A percentile compares a stretch with the other conserved stretches of the same genome.
Evolutionary conservation across 306 rosid species (phyloP).

Genomic region (Rosa persica): DNA sequence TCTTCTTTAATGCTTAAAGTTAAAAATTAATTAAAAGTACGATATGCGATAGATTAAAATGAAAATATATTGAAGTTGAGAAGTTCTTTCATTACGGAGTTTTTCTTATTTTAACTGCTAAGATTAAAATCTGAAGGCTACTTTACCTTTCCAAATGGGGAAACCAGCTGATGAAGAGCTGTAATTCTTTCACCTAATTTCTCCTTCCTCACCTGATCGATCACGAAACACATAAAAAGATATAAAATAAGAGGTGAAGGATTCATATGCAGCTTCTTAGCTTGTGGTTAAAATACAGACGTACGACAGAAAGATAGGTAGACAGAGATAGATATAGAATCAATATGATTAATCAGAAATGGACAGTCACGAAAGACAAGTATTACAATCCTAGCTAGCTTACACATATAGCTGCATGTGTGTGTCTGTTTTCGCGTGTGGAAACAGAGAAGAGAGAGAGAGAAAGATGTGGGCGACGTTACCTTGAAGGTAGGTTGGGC

Average conservation of each 20-base stretch:
- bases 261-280: neutral
- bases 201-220: conserved; percentile 93
- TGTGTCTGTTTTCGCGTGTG: conserved; percentile 29
- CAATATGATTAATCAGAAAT: conserved; percentile 41
- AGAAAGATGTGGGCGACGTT: conserved; percentile 14
- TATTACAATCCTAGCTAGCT: conserved; percentile 13
- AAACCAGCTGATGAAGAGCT: conserved; percentile 95
- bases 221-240: neutral
- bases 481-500: conserved; percentile 91
- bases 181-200: conserved; percentile 99
- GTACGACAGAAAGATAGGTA: neutral
- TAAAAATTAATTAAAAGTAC: neutral
- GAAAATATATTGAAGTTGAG: neutral
- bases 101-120: neutral
- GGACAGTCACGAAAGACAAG: conserved; percentile 88
- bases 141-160: conserved; percentile 97
- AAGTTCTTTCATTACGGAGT: neutral
- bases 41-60: neutral
- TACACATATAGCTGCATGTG: conserved; percentile 5
- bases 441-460: neutral
- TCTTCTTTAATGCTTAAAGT: conserved; percentile 37
- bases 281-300: conserved; percentile 19
- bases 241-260: conserved; percentile 8
- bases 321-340: conserved; percentile 46
- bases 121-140: neutral